A percentile compares a stretch with the other conserved stretches of the same genome.
phyloP scores from a whole-genome alignment of 345 rosid genomes.

The Boechera divaricarpa region DNA sequence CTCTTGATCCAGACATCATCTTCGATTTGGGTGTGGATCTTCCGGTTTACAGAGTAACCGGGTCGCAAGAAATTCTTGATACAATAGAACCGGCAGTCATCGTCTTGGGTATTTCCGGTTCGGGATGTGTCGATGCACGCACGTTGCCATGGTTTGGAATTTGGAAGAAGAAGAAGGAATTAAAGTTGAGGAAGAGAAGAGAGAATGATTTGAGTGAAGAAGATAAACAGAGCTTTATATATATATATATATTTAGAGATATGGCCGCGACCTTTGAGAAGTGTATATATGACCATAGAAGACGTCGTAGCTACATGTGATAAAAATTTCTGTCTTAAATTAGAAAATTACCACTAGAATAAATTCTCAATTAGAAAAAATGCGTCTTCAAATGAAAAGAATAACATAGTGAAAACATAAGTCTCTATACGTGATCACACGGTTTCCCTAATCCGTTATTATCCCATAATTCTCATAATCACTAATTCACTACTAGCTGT shows the following conservation, averaged over 20 bases:
- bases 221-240: conserved; percentile 30
- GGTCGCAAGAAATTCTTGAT: conserved; percentile 49
- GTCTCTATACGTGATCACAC: no score
- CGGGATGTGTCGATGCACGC: conserved; percentile 57
- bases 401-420: no score
- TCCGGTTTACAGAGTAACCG: conserved; percentile 43
- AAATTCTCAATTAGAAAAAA: neutral
- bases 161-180: neutral
- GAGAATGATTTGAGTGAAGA: conserved; percentile 21
- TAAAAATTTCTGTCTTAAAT: neutral
- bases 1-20: conserved; percentile 63
- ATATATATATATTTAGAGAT: conserved; percentile 8
- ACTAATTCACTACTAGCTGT: no score
- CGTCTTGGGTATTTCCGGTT: conserved; percentile 44
- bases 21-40: conserved; percentile 42
- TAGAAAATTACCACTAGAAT: neutral
- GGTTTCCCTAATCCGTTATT: no score
- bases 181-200: neutral
- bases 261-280: conserved; percentile 13
- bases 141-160: conserved; percentile 64
- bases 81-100: conserved; percentile 45
- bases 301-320: neutral
- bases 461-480: no score
- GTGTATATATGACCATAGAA: neutral
- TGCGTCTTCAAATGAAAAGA: no score